phyloP scores from a whole-genome alignment of 148 eudicot species.

The Fallopia convolvulus region DNA sequence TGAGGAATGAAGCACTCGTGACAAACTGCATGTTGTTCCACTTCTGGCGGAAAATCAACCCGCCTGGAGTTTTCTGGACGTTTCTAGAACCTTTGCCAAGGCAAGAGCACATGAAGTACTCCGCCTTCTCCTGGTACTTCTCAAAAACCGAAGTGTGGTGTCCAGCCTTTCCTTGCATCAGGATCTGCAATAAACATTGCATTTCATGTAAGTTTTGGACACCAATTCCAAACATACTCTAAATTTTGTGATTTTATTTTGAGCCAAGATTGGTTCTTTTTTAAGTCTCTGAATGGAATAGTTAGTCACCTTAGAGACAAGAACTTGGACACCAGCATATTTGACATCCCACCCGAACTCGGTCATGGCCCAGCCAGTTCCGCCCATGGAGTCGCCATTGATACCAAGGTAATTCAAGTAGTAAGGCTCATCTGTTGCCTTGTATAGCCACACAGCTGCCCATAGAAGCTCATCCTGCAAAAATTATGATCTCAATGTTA shows the following conservation, averaged over 20 bases:
- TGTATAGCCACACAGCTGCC: constrained; percentile 98
- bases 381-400: constrained; percentile 79
- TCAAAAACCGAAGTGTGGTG: constrained; percentile 38
- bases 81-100: constrained; percentile 75
- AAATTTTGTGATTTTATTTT: background rate
- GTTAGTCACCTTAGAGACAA: background rate
- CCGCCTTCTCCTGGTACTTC: constrained; percentile 79
- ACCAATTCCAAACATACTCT: background rate
- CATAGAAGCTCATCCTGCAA: constrained; percentile 85
- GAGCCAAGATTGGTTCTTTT: too few relatives aligned
- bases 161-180: constrained; percentile 83
- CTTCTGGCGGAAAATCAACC: constrained; percentile 81
- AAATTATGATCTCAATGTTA: background rate
- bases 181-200: constrained; percentile 53
- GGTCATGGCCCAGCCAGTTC: constrained; percentile 93
- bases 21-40: constrained; percentile 99
- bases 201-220: background rate
- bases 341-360: constrained; percentile 99
- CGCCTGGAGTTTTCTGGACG: constrained; percentile 89
- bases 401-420: constrained; percentile 73
- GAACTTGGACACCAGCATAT: constrained; percentile 73
- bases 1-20: constrained; percentile 84
- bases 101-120: constrained; percentile 86
- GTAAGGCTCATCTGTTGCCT: constrained; percentile 68
- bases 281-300: background rate